Evolutionary conservation across 208 protist genomes (phyloP).

Genomic region (Acanthamoeba healyi): DNA sequence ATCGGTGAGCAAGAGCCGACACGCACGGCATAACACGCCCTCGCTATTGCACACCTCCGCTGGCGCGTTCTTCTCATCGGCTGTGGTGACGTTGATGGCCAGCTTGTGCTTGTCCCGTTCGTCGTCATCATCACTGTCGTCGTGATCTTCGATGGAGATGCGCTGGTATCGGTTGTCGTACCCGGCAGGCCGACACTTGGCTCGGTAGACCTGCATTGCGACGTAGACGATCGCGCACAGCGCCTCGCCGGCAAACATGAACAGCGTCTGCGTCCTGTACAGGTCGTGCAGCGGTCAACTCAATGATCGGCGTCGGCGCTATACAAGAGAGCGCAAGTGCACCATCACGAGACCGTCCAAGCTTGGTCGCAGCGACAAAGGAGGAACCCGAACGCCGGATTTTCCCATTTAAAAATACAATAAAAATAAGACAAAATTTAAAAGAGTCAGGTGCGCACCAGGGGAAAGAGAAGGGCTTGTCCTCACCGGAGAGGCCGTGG

Average conservation of each 20-base stretch:
- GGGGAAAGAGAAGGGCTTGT: slow-evolving; percentile 13
- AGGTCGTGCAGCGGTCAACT: too few species aligned
- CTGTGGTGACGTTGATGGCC: neutral
- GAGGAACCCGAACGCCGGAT: neutral
- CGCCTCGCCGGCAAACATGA: slow-evolving; percentile 69
- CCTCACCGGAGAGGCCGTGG: slow-evolving; percentile 34
- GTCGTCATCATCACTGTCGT: neutral
- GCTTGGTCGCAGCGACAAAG: too few species aligned
- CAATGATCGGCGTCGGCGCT: too few species aligned
- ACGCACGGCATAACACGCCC: too few species aligned
- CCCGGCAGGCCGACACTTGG: neutral
- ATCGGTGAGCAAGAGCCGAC: too few species aligned
- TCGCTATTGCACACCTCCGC: neutral
- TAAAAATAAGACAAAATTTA: neutral
- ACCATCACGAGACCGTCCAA: too few species aligned
- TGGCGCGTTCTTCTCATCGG: neutral
- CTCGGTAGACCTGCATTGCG: neutral
- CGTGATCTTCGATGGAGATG: neutral
- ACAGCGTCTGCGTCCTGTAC: slow-evolving; percentile 49
- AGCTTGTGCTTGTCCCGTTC: neutral
- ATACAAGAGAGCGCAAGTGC: too few species aligned
- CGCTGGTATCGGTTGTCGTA: neutral
- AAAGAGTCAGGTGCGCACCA: neutral
- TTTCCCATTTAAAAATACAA: neutral
- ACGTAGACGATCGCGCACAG: slow-evolving; percentile 43